phyloP scores from a whole-genome alignment of 169 alveolate genomes.

The Amoebophrya sp. region DNA sequence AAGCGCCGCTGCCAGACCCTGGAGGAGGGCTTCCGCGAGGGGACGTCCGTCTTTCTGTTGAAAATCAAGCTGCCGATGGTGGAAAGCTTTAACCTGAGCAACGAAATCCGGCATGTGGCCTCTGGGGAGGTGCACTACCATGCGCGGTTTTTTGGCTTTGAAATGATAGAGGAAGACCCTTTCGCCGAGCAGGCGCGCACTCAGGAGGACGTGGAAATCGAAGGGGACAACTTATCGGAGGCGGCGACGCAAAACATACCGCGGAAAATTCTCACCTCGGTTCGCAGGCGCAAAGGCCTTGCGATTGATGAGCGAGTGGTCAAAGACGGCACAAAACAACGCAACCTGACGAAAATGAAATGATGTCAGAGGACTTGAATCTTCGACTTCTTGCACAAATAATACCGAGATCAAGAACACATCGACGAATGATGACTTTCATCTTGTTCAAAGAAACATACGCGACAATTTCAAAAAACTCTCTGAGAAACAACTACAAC shows the following conservation, averaged over 20 bases:
- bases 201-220: not conserved
- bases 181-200: not conserved
- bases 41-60: not conserved
- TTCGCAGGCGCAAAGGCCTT: not conserved
- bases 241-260: not conserved
- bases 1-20: constrained; percentile 14
- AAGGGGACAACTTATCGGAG: not conserved
- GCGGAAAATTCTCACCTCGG: not conserved
- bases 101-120: not conserved
- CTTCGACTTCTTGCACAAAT: too few relatives aligned
- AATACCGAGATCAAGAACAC: too few relatives aligned
- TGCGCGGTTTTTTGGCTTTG: not conserved
- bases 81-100: not conserved
- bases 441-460: too few relatives aligned
- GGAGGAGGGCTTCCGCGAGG: constrained; percentile 11
- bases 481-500: too few relatives aligned
- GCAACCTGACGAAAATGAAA: not conserved
- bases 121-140: constrained; percentile 17
- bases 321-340: not conserved
- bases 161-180: not conserved
- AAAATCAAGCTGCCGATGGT: constrained; percentile 20
- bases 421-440: too few relatives aligned
- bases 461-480: too few relatives aligned
- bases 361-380: too few relatives aligned
- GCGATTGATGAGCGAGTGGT: not conserved